Percentiles rank a stretch among this genome's conserved stretches.
phyloP scores from a whole-genome alignment of 495 filamentous ascomycete genomes.

The Hypoxylon intermedium region DNA sequence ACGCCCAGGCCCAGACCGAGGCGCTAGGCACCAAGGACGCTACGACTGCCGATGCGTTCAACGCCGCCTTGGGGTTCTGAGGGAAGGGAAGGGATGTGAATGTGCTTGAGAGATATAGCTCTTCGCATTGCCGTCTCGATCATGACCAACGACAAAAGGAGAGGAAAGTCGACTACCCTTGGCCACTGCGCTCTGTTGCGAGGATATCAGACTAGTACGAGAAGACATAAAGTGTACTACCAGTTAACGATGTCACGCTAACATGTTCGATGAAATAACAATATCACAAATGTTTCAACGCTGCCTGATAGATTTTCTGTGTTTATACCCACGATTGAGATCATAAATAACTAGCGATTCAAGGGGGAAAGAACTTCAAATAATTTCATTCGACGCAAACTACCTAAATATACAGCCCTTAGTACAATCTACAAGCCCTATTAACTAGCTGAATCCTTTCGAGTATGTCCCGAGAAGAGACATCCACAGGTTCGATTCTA shows the following conservation, averaged over 20 bases:
- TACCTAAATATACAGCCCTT: not conserved
- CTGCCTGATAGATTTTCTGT: too few species aligned
- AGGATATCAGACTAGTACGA: too few species aligned
- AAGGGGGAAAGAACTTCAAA: too few species aligned
- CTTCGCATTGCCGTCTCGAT: too few species aligned
- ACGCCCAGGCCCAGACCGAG: slow-evolving; percentile 49
- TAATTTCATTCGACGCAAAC: too few species aligned
- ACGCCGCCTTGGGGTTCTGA: slow-evolving; percentile 47
- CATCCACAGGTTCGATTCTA: not conserved
- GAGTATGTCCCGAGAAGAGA: not conserved
- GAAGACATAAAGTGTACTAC: not conserved
- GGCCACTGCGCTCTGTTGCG: too few species aligned
- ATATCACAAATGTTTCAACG: too few species aligned
- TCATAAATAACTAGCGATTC: too few species aligned
- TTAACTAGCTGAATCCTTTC: not conserved
- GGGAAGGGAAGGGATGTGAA: not conserved
- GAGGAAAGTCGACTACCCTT: too few species aligned
- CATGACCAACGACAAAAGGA: too few species aligned
- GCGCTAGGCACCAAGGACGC: slow-evolving; percentile 46
- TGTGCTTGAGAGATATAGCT: too few species aligned
- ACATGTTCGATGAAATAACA: not conserved
- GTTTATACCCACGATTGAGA: too few species aligned
- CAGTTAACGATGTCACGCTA: not conserved
- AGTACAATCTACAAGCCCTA: not conserved
- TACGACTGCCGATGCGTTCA: slow-evolving; percentile 48